Base-by-base conservation (phyloP, 139 green algal genomes). In the Desmodesmus armatus region DNA sequence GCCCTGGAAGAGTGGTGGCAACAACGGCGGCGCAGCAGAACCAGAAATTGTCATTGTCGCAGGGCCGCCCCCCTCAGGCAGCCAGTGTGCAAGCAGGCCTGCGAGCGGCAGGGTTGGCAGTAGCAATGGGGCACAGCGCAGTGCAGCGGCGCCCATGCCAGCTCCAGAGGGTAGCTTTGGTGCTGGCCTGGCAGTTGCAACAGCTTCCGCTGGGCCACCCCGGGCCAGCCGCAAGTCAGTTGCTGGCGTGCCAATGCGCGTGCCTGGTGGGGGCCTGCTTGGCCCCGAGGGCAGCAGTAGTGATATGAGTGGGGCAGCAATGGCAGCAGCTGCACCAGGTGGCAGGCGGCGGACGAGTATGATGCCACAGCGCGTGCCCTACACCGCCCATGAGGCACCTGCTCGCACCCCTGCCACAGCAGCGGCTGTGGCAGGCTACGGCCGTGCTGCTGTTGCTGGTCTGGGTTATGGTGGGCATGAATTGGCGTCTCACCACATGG, bases 331-430 rank as follows among this genome's bases (percentile, higher is more conserved):
- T 40, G 76, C 76, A 17, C 37, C 7, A 19, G 37, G 62, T 5
- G 37, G 76, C 55, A 35, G 76, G 5, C 76, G 76, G 27, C 76
- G 76, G 5, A 82, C 76, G 3, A 82, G 76, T 15, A 55, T 82
- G 11, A 39, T 71, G 76, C 76, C 76, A 21, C 76, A 82, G 55
- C 55, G 76, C 35, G 76, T 82, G 35, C 73, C 31, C 15, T 80
- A 80, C 47, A 47, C n/a, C n/a, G n/a, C n/a, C n/a, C n/a, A n/a
- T n/a, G n/a, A n/a, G n/a, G n/a, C n/a, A n/a, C n/a, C n/a, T n/a
- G n/a, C n/a, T n/a, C n/a, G n/a, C n/a, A n/a, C n/a, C n/a, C n/a
- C n/a, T n/a, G n/a, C n/a, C n/a, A n/a, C n/a, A n/a, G n/a, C n/a
- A n/a, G n/a, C n/a, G n/a, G n/a, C n/a, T n/a, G n/a, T n/a, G n/a